Evolutionary conservation across 2,329 filamentous ascomycete genomes (phyloP).

Genomic region (Fusarium lyarnte): DNA sequence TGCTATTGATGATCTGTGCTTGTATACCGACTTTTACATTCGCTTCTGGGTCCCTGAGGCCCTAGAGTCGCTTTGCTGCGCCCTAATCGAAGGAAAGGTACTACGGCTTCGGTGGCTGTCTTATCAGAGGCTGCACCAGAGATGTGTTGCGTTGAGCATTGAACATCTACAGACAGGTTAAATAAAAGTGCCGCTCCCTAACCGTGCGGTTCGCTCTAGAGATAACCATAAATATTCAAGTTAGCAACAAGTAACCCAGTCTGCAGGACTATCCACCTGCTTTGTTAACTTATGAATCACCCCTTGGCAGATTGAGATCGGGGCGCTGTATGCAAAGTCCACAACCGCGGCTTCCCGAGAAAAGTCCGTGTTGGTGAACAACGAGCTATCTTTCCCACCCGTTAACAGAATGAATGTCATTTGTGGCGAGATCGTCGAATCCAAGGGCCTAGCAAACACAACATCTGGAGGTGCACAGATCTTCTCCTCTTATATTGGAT

Average conservation of each 20-base stretch:
- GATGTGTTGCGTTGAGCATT: background rate
- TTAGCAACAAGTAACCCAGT: background rate
- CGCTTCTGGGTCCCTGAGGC: background rate
- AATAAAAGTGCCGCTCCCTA: background rate
- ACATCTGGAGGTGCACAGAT: background rate
- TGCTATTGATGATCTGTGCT: background rate
- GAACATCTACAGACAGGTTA: fast-evolving
- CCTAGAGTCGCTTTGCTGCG: background rate
- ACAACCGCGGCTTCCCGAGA: background rate
- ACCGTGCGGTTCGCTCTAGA: background rate
- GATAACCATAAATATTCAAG: fast-evolving
- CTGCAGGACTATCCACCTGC: background rate
- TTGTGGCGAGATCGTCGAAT: background rate
- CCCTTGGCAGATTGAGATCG: background rate
- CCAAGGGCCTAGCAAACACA: background rate
- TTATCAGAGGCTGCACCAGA: background rate
- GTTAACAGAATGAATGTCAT: background rate
- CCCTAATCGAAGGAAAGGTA: background rate
- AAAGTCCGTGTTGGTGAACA: background rate
- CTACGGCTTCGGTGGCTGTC: background rate
- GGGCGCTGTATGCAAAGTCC: background rate
- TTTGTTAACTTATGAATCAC: background rate
- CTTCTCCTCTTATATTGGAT: background rate
- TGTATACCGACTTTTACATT: background rate
- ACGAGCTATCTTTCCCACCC: background rate